Conservation (phyloP, 129 eudicot species). For the Flaveria trinervia region DNA sequence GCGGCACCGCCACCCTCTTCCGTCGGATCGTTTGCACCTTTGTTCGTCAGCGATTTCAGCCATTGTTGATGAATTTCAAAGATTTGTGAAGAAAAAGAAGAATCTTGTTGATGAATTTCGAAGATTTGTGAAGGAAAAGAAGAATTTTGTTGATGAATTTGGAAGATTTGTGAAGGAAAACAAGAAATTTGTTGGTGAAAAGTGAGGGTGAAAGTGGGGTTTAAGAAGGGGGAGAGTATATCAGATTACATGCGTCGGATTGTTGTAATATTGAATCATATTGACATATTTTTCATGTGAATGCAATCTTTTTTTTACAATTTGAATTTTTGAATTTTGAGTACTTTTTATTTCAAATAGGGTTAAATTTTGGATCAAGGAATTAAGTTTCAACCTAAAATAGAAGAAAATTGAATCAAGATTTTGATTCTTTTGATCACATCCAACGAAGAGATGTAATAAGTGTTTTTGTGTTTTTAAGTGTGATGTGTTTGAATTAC, state of each 20-base stretch:
- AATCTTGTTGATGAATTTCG: neutral
- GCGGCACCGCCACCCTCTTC: constrained; percentile 27
- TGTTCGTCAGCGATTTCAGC: neutral
- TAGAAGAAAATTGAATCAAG: neutral
- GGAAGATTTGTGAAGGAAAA: neutral
- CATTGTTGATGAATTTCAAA: neutral
- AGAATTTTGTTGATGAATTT: neutral
- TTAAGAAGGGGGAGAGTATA: neutral
- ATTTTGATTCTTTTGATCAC: neutral
- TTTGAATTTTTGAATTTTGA: neutral
- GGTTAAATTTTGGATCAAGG: neutral
- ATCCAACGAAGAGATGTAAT: neutral
- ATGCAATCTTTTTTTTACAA: neutral
- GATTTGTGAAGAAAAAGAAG: neutral
- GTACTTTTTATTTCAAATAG: too few species aligned
- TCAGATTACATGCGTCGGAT: neutral
- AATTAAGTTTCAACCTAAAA: neutral
- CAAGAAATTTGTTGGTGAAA: neutral
- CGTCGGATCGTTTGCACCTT: constrained; percentile 21
- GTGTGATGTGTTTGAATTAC: neutral
- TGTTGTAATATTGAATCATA: neutral
- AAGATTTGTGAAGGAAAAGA: neutral
- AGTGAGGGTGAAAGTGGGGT: neutral
- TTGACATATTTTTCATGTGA: neutral
- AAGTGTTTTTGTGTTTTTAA: neutral